These are phyloP conservation scores for Cadophora sp. DNA, from an alignment of 2,329 filamentous ascomycete genomes.

Conservation along the genomic window DNA sequence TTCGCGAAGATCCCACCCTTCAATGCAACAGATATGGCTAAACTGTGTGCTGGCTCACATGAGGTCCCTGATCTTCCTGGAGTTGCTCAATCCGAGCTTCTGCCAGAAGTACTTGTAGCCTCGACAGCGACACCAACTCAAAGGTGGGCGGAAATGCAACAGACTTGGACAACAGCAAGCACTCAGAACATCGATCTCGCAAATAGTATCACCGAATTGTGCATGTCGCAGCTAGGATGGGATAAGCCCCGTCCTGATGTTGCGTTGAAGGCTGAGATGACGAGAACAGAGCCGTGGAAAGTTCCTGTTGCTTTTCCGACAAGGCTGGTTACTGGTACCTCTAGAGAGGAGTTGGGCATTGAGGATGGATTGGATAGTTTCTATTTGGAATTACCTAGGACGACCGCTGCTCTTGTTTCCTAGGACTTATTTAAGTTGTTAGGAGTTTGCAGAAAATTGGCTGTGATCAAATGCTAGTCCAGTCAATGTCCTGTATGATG, in stretches of 20 bases:
- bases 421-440: not conserved
- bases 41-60: slow-evolving; percentile 1
- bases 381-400: slow-evolving; percentile 20
- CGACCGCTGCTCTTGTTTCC: not conserved
- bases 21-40: not conserved
- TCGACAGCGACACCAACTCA: not conserved
- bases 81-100: not conserved
- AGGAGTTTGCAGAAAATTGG: not conserved
- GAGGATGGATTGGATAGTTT: slow-evolving; percentile 12
- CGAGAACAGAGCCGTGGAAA: slow-evolving; percentile 60
- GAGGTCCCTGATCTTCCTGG: not conserved
- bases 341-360: not conserved
- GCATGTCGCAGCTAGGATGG: not conserved
- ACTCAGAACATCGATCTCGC: not conserved
- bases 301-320: slow-evolving; percentile 4
- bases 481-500: not conserved
- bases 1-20: not conserved
- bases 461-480: not conserved
- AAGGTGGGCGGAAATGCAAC: not conserved
- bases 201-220: slow-evolving; percentile 53
- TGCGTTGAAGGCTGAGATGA: slow-evolving; percentile 78
- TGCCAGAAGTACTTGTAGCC: not conserved
- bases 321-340: not conserved
- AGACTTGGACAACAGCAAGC: slow-evolving; percentile 2
- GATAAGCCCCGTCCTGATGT: not conserved